Percentiles rank a stretch among this genome's conserved stretches.
Evolutionary conservation across 1,284 basidiomycete genomes (phyloP).

Genomic region (Puccinia horiana): DNA sequence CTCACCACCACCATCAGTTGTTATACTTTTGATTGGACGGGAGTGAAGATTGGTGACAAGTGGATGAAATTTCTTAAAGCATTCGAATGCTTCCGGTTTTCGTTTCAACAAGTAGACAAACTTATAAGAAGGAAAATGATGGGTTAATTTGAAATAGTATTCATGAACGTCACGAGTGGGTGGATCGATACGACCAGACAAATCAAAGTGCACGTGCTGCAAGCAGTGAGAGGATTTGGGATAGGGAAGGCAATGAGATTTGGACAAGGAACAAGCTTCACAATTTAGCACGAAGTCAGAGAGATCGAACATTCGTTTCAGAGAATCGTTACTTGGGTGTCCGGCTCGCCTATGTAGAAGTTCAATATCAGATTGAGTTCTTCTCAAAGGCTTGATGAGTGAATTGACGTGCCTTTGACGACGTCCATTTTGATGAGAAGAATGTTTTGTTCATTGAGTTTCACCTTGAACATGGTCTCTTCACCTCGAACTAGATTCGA

Average conservation of each 20-base stretch:
- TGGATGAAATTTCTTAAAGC: neutral
- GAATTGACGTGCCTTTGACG: neutral
- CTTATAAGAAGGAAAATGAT: neutral
- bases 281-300: neutral
- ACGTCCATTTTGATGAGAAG: too few species aligned
- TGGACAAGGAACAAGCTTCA: neutral
- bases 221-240: neutral
- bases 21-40: conserved; percentile 56
- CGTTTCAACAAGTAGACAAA: neutral
- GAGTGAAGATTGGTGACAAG: conserved; percentile 53
- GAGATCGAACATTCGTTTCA: neutral
- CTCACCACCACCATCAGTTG: conserved; percentile 59
- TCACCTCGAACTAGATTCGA: neutral
- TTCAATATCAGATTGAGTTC: neutral
- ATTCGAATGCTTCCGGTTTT: conserved; percentile 21
- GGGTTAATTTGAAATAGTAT: neutral
- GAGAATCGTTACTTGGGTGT: neutral
- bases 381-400: neutral
- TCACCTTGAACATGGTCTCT: neutral
- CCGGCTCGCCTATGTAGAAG: conserved; percentile 2
- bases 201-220: neutral
- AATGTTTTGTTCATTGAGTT: neutral
- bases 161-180: neutral
- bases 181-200: neutral
- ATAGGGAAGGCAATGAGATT: conserved; percentile 22